Conservation (phyloP, 208 protist species). For the Wallacemonas sp. region DNA sequence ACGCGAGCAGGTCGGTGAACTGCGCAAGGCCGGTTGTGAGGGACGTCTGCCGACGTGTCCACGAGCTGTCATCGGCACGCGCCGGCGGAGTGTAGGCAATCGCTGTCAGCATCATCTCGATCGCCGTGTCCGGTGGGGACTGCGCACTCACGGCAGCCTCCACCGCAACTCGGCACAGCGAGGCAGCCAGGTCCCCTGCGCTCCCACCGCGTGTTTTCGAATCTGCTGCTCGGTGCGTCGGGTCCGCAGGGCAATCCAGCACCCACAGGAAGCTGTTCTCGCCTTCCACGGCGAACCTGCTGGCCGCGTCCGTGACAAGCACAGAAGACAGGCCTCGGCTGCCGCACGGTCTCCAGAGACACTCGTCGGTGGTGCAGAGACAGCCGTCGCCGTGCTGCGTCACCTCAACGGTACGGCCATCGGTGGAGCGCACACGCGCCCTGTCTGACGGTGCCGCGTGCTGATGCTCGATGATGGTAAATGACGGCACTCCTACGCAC, state of each 20-base stretch:
- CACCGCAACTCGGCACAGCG: slow-evolving; percentile 12
- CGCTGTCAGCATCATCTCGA: background rate
- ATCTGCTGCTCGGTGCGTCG: background rate
- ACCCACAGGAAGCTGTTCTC: slow-evolving; percentile 37
- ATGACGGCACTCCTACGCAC: background rate
- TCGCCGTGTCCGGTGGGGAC: too few relatives aligned
- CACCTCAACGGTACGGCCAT: slow-evolving; percentile 22
- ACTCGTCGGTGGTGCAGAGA: slow-evolving; percentile 40
- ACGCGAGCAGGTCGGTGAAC: background rate
- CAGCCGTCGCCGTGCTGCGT: slow-evolving; percentile 20
- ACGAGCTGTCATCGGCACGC: too few relatives aligned
- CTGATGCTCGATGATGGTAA: slow-evolving; percentile 5
- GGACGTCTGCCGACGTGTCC: too few relatives aligned
- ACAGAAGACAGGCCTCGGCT: slow-evolving; percentile 17
- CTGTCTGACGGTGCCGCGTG: background rate
- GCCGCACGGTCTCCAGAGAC: slow-evolving; percentile 11
- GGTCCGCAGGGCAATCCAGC: slow-evolving; percentile 18
- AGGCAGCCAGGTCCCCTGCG: background rate
- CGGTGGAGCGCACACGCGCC: slow-evolving; percentile 10
- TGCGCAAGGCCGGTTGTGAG: background rate
- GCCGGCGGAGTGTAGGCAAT: background rate
- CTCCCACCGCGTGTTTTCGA: background rate
- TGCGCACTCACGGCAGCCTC: background rate
- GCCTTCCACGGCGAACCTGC: slow-evolving; percentile 22
- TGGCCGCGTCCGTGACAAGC: slow-evolving; percentile 17